Base-by-base conservation (phyloP, 345 rosid genomes). In the Mallotus nudiflorus region DNA sequence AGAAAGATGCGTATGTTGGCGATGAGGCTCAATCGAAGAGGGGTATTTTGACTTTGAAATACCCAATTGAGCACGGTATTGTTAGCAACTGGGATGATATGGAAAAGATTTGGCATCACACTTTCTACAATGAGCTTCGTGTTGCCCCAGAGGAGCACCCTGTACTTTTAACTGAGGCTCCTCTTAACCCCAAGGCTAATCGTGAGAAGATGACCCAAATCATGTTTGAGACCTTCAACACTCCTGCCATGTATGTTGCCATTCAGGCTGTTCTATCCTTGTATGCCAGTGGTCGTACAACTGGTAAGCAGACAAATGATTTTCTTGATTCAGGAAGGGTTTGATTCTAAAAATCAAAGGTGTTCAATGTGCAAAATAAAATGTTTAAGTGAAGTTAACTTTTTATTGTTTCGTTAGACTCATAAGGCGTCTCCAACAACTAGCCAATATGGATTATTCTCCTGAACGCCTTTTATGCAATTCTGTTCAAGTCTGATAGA, bases 171-270 rank as follows among this genome's bases (percentile, higher is more conserved):
- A 92, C 98, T 0, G 98, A 92, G 67, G 98, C 98, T 65, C 98
- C 97, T 69, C 85, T 92, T 66, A 92, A 90, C 72, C 97, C 97
- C 14, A 92, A 92, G 82, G 97, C 97, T 60, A 92, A 92, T 69
- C 96, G 96, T 73, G 97, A 92, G 84, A 92, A 92, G 87, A 92
- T 92, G 98, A 92, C 98, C 59, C 98, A 92, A 64, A 91, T 89
- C 72, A 91, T 91, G 97, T 91, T 91, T 44, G 97, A 91, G 83
- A 91, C 97, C 64, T 91, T 91, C 81, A 91, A 91, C 53, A 77
- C 96, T 16, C 97, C 97, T 3, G 93, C 96, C 25, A 92, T 92
- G 94, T 90, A 92, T 77, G 97, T 92, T 3, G 96, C 96, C 45
- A 92, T 89, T 68, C 97, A 92, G 79, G 97, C 94, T 25, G 97